phyloP scores from a whole-genome alignment of 371 early-diverging fungal species.

The Syncephalastrum racemosum region DNA sequence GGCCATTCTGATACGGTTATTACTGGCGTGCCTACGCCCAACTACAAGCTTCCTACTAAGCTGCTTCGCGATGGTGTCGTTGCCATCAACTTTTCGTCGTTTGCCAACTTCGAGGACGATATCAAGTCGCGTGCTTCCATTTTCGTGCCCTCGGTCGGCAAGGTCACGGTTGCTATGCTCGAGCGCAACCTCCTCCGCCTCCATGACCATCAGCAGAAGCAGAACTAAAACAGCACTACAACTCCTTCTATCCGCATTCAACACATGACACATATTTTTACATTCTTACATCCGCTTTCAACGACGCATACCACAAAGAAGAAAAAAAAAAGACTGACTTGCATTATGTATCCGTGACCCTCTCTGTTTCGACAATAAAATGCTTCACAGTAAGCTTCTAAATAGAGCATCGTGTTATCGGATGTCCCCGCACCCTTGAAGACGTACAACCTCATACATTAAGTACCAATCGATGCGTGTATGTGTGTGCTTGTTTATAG shows the following conservation, averaged over 20 bases:
- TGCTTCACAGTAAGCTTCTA: too few relatives aligned
- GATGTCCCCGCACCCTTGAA: too few relatives aligned
- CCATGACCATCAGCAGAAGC: slow-evolving; percentile 58
- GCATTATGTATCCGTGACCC: not conserved
- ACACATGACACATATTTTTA: too few relatives aligned
- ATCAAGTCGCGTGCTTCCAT: slow-evolving; percentile 87
- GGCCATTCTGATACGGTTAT: slow-evolving; percentile 92
- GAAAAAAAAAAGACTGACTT: slow-evolving; percentile 10
- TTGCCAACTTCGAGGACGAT: slow-evolving; percentile 87
- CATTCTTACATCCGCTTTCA: too few relatives aligned
- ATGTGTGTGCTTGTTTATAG: slow-evolving; percentile 5
- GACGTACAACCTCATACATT: too few relatives aligned
- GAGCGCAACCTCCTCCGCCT: slow-evolving; percentile 90
- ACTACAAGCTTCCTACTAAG: slow-evolving; percentile 83
- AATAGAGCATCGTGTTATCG: too few relatives aligned
- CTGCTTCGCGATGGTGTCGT: slow-evolving; percentile 92
- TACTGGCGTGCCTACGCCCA: slow-evolving; percentile 90
- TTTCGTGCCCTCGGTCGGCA: slow-evolving; percentile 95
- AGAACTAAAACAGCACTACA: too few relatives aligned
- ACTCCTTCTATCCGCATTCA: too few relatives aligned
- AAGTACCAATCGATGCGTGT: not conserved
- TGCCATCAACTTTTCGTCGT: slow-evolving; percentile 94
- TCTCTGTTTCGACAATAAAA: not conserved
- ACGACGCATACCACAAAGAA: too few relatives aligned
- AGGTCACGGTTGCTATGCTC: slow-evolving; percentile 97